Percentiles rank a stretch among this genome's conserved stretches.
Evolutionary conservation across 2,329 filamentous ascomycete species (phyloP).

Genomic region (Alternaria sp.): DNA sequence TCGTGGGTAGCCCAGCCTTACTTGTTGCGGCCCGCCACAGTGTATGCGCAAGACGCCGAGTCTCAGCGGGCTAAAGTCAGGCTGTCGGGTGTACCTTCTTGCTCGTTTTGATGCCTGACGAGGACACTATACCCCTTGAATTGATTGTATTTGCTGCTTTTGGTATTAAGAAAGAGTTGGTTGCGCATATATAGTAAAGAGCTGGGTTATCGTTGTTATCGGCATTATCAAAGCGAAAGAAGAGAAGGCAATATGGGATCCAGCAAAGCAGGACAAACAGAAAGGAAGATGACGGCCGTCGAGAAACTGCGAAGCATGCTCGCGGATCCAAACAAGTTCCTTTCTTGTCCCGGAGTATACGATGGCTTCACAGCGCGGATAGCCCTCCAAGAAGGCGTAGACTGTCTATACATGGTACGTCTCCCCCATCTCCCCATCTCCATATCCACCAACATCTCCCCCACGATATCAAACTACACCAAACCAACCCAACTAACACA

Average conservation of each 20-base stretch:
- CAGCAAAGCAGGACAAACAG: slow-evolving; percentile 4
- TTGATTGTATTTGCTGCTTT: background rate
- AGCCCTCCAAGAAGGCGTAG: slow-evolving; percentile 67
- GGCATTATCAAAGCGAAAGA: background rate
- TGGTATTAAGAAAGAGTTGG: background rate
- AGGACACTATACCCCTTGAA: background rate
- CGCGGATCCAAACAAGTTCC: slow-evolving; percentile 39
- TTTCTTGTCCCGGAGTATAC: slow-evolving; percentile 71
- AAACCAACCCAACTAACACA: background rate
- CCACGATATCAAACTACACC: background rate
- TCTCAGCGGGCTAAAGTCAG: slow-evolving; percentile 6
- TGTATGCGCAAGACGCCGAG: slow-evolving; percentile 10
- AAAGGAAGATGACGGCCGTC: slow-evolving; percentile 30
- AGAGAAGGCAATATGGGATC: slow-evolving; percentile 15
- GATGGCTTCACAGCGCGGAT: slow-evolving; percentile 72
- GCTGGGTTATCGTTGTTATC: background rate
- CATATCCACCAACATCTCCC: background rate
- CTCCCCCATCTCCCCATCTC: background rate
- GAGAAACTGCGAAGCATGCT: slow-evolving; percentile 42
- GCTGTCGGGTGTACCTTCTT: background rate
- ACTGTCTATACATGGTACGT: slow-evolving; percentile 71
- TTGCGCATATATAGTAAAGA: background rate
- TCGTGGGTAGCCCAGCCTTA: background rate
- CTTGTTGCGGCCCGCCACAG: background rate
- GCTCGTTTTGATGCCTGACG: background rate